Percentiles rank a stretch among this genome's conserved stretches.
phyloP scores from a whole-genome alignment of 768 basidiomycete species.

The Tylopilus vinaceipallidus region DNA sequence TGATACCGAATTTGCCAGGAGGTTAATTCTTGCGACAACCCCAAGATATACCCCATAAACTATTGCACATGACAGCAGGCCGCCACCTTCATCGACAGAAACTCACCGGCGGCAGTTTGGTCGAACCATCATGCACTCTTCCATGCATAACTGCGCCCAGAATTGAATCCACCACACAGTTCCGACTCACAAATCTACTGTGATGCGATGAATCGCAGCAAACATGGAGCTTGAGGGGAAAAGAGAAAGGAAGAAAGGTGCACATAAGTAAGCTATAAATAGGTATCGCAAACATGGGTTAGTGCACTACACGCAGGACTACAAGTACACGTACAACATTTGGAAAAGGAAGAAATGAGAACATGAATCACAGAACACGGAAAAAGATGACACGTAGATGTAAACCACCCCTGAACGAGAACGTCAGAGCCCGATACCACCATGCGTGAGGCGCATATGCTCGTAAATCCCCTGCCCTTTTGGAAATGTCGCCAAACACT shows the following conservation, averaged over 20 bases:
- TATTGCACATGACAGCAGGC: no score
- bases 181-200: no score
- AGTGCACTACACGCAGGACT: background rate
- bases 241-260: background rate
- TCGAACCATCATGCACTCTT: no score
- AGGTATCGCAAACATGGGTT: constrained; percentile 4
- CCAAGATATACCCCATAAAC: no score
- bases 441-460: constrained; percentile 71
- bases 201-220: no score
- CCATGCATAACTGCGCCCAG: no score
- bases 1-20: background rate
- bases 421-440: constrained; percentile 50
- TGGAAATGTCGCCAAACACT: constrained; percentile 69
- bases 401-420: background rate
- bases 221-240: no score
- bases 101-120: no score
- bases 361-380: constrained; percentile 5
- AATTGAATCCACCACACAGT: no score
- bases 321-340: constrained; percentile 18
- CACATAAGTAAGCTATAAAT: constrained; percentile 28
- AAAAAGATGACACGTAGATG: background rate
- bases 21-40: no score
- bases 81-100: no score
- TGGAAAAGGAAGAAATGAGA: background rate
- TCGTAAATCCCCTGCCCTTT: constrained; percentile 70